Base-by-base conservation (phyloP, 2,329 filamentous ascomycete species). In the Tolypocladium amazonense region DNA sequence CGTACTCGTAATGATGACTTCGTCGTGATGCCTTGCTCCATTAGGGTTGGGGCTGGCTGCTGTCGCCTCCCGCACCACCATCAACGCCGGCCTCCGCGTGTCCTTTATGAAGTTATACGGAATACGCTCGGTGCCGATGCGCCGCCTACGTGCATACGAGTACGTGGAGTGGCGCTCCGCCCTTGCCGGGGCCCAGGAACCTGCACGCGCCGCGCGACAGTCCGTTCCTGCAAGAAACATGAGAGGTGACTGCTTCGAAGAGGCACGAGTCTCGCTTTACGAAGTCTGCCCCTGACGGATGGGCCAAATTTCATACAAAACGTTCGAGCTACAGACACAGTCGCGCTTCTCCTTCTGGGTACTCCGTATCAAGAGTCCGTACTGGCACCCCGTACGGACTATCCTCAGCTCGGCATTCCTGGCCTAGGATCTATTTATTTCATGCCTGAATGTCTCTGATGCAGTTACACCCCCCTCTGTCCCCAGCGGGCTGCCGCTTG, bases 21-120 rank as follows among this genome's bases (percentile, higher is more conserved):
- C 30, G 50, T 35, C 50, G 50, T 33, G 27, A 53, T 53, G 30
- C 9, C 5, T 15, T 20, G 4, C 27, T 18, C 18, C 18, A 33
- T 50, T 50, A 47, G 41, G 39, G 56, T 39, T 47, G 38, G 30
- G 56, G 50, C 50, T 53, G 47, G 25, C 56, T 47, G 56, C 41
- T 50, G 35, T 35, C 25, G 38, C n/a, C 43, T 57, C 56, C 56
- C 43, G 56, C 56, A 50, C 56, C 56, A 57, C 56, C 56, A 57
- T 52, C 47, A 52, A n/a, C 18, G 20, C 15, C 18, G 3, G 27
- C 27, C 50, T 53, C 50, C 27, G 50, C 50, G 50, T 53, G 50
- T 53, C 50, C 50, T 53, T 35, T 33, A 53, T 53, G 50, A 53
- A 53, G 30, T n/a, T 33, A 53, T 35, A 14, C 50, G 8, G 50